Evolutionary conservation across 345 rosid genomes (phyloP), one percentile per base, ranked within the genome.

Genomic region (Dipteronia dyeriana): DNA sequence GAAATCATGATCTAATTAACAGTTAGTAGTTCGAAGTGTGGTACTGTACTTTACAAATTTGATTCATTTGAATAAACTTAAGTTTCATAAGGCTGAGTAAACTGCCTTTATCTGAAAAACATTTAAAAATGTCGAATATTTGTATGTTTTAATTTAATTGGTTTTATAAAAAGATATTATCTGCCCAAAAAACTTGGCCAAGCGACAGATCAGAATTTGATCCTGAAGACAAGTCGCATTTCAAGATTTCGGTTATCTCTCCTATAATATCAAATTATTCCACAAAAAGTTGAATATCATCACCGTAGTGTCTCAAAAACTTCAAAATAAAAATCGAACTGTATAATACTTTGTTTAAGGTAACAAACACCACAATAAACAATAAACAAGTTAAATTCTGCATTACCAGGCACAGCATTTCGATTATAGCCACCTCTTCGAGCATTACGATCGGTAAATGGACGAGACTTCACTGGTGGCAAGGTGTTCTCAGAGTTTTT

Each of bases 371-470:
- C 20, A 31, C 38, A 31, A 65, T 7, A 26, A 34, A 29, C 60
- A 68, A 66, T 77, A 14, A 69, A 68, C 70, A 78, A 41, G n/a
- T 51, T 16, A 47, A 64, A 26, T 65, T 60, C 39, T 26, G 26
- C 70, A 84, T 83, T 86, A 73, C 87, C 82, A 70, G 87, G 83
- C 16, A 80, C 51, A 75, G 79, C 10, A 76, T 73, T 77, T 65
- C 85, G 88, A 73, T 75, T 59, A 82, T 87, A 79, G 76, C 87
- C 86, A 77, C 85, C 88, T 75, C 88, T 88, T 77, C 82, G 85
- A 68, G 69, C 76, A 84, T 76, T 82, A 73, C 75, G 88, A 62
- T 85, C 91, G 74, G 84, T 38, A 74, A 75, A 76, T 4, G 82
- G 43, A 75, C 54, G 84, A 56, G 72, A 23, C 65, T 63, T 87